Evolutionary conservation across 345 rosid genomes (phyloP).

Genomic region (Eucalyptus pauciflora): DNA sequence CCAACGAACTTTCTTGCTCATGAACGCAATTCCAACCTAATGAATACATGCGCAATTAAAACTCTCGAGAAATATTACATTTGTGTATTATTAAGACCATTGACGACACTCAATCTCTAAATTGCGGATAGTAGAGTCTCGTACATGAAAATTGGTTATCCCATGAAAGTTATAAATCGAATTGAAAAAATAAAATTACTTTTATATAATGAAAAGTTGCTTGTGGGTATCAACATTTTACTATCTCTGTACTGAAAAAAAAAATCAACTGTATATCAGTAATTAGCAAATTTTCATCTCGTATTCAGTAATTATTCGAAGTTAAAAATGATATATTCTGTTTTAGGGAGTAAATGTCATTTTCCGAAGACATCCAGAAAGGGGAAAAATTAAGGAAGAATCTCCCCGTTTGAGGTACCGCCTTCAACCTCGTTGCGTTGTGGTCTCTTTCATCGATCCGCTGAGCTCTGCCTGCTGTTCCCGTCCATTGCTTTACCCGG

Average conservation of each 20-base stretch:
- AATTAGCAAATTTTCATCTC: neutral
- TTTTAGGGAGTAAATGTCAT: neutral
- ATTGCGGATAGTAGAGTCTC: neutral
- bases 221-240: neutral
- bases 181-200: no score
- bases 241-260: neutral
- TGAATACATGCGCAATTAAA: neutral
- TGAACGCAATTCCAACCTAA: neutral
- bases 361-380: neutral
- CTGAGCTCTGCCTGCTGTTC: neutral
- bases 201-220: neutral
- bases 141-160: neutral
- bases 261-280: neutral
- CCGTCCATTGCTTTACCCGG: neutral
- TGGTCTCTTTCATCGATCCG: neutral
- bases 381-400: neutral
- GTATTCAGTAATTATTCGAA: neutral
- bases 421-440: neutral
- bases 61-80: neutral
- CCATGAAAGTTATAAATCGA: rapidly evolving
- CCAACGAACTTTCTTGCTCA: neutral
- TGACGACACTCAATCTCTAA: neutral
- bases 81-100: neutral
- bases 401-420: constrained; percentile 64
- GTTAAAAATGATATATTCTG: neutral